A percentile compares a stretch with the other conserved stretches of the same genome.
These are phyloP conservation scores for Camellia oleifera DNA, from an alignment of 179 eudicot genomes.

Conservation along the genomic window DNA sequence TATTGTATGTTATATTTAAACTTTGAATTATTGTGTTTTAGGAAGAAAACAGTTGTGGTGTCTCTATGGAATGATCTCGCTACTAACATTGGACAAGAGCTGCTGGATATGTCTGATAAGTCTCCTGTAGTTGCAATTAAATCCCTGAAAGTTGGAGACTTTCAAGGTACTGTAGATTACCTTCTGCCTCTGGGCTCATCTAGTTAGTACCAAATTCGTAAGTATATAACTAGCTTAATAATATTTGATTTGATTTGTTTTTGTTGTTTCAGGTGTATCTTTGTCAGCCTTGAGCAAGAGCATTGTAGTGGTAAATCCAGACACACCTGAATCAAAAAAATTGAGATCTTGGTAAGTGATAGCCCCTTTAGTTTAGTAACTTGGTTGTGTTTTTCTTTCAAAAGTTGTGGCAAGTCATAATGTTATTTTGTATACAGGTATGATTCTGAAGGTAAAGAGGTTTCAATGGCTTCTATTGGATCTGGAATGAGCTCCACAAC, in stretches of 20 bases:
- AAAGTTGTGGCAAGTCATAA: background rate
- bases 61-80: constrained; percentile 95
- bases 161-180: constrained; percentile 49
- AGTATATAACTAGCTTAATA: background rate
- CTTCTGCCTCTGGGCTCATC: background rate
- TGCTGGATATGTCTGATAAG: constrained; percentile 80
- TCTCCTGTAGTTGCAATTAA: constrained; percentile 92
- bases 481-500: constrained; percentile 61
- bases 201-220: too few species aligned
- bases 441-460: constrained; percentile 85
- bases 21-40: constrained; percentile 29
- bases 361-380: background rate
- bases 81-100: constrained; percentile 76
- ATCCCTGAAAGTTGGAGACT: constrained; percentile 82
- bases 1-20: constrained; percentile 2
- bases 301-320: constrained; percentile 65
- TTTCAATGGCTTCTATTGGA: constrained; percentile 81
- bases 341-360: constrained; percentile 68
- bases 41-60: constrained; percentile 93
- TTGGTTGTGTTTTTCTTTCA: background rate
- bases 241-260: background rate
- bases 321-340: constrained; percentile 62
- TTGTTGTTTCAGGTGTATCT: constrained; percentile 59
- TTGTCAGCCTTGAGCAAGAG: constrained; percentile 81
- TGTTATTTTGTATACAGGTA: constrained; percentile 41